These are phyloP conservation scores for Aphanocladium album DNA, from an alignment of 2,329 filamentous ascomycete genomes.

Conservation along the genomic window DNA sequence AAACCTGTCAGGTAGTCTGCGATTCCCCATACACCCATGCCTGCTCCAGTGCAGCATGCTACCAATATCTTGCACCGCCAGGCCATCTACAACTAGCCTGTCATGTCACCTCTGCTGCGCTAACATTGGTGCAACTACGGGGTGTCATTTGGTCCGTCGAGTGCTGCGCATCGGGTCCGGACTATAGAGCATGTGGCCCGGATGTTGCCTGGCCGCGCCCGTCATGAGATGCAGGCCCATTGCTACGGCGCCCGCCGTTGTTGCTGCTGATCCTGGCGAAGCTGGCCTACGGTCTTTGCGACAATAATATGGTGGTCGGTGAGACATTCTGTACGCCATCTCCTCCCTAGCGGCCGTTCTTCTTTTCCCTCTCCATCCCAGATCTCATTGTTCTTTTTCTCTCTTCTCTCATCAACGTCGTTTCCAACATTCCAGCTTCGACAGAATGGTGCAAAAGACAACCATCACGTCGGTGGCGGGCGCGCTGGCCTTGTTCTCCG, in stretches of 20 bases:
- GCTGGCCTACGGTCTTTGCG: not conserved
- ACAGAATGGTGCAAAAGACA: not conserved
- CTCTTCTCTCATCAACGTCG: not conserved
- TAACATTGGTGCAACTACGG: not conserved
- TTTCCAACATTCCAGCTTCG: not conserved
- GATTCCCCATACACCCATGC: not conserved
- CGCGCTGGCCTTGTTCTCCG: not conserved
- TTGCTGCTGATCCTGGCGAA: not conserved
- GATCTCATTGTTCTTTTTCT: not conserved
- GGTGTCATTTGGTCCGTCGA: not conserved
- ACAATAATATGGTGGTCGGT: not conserved
- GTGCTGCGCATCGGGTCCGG: not conserved
- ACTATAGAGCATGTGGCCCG: not conserved
- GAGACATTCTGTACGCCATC: not conserved
- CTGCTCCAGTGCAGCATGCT: not conserved
- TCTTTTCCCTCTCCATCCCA: not conserved
- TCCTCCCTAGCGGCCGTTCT: not conserved
- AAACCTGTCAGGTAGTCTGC: not conserved
- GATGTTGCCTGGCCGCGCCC: not conserved
- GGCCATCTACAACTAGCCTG: not conserved
- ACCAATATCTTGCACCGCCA: not conserved
- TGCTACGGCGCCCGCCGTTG: not conserved
- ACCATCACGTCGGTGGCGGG: not conserved
- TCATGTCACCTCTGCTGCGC: not conserved
- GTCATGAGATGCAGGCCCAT: slow-evolving; percentile 5